Evolutionary conservation across 306 rosid species (phyloP).

Genomic region (Rosa lucieae): DNA sequence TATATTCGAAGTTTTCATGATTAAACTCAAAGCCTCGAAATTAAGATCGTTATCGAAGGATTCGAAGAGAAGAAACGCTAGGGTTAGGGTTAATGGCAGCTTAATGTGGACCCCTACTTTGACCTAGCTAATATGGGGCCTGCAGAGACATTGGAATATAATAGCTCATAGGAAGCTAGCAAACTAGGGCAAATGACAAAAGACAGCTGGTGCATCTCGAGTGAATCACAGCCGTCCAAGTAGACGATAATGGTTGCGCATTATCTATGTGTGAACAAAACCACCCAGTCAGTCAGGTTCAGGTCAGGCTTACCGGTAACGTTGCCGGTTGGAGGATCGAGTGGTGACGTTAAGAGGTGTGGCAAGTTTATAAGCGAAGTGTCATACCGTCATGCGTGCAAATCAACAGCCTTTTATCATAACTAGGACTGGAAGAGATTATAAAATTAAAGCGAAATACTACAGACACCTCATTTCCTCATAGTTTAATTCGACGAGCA

Average conservation of each 20-base stretch:
- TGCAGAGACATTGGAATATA: slow-evolving; percentile 27
- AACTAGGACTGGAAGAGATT: slow-evolving; percentile 13
- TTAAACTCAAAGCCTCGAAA: background rate
- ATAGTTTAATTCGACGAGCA: slow-evolving; percentile 39
- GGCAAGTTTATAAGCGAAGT: slow-evolving; percentile 29
- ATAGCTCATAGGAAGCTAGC: background rate
- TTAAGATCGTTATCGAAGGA: background rate
- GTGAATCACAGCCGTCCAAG: slow-evolving; percentile 43
- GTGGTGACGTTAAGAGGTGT: slow-evolving; percentile 34
- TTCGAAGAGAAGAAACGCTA: background rate
- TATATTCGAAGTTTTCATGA: background rate
- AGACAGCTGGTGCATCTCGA: slow-evolving; percentile 33
- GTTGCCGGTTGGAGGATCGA: background rate
- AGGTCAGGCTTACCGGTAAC: slow-evolving; percentile 9
- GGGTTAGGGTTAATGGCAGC: background rate
- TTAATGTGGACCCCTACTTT: slow-evolving; percentile 43
- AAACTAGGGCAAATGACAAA: slow-evolving; percentile 13
- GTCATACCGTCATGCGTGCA: slow-evolving; percentile 44
- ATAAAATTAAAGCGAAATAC: slow-evolving; percentile 5
- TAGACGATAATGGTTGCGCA: slow-evolving; percentile 12
- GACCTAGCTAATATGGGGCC: slow-evolving; percentile 31
- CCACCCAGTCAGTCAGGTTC: background rate
- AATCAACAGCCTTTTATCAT: slow-evolving; percentile 30
- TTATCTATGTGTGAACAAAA: background rate
- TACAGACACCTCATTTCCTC: slow-evolving; percentile 26